Evolutionary conservation across 805 yeast genomes (phyloP).

Genomic region (Kodamaea jinghongensis): DNA sequence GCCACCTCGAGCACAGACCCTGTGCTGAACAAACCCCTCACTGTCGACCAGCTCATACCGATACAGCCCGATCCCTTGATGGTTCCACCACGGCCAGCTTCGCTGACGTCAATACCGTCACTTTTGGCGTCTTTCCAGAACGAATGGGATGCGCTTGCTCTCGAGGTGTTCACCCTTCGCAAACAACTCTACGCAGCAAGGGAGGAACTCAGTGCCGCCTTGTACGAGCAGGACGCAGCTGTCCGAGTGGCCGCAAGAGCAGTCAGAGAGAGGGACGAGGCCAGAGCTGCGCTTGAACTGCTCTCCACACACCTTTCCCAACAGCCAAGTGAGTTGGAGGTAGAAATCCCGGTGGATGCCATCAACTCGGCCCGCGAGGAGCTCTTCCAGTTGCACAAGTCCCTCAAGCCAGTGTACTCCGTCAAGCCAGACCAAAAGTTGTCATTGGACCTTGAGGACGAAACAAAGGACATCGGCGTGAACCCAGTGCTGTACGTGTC

Average conservation of each 20-base stretch:
- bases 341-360: constrained; percentile 19
- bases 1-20: constrained; percentile 74
- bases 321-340: constrained; percentile 16
- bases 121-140: constrained; percentile 72
- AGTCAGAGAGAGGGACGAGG: constrained; percentile 72
- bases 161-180: constrained; percentile 74
- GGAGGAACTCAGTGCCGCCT: constrained; percentile 70
- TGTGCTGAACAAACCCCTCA: constrained; percentile 59
- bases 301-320: constrained; percentile 42
- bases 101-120: constrained; percentile 70
- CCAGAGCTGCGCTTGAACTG: constrained; percentile 60
- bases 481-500: constrained; percentile 1
- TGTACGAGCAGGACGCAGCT: constrained; percentile 89
- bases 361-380: constrained; percentile 29
- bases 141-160: constrained; percentile 85
- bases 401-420: constrained; percentile 24
- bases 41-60: constrained; percentile 55
- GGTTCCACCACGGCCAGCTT: constrained; percentile 44
- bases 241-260: constrained; percentile 77
- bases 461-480: constrained; percentile 3
- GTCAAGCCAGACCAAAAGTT: constrained; percentile 15
- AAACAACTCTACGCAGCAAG: constrained; percentile 65
- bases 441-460: constrained; percentile 10
- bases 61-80: constrained; percentile 20
- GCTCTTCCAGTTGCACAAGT: constrained; percentile 36